Percentiles rank a stretch among this genome's conserved stretches.
Conservation (phyloP, 768 basidiomycete species). For the Lentinus tigrinus region DNA sequence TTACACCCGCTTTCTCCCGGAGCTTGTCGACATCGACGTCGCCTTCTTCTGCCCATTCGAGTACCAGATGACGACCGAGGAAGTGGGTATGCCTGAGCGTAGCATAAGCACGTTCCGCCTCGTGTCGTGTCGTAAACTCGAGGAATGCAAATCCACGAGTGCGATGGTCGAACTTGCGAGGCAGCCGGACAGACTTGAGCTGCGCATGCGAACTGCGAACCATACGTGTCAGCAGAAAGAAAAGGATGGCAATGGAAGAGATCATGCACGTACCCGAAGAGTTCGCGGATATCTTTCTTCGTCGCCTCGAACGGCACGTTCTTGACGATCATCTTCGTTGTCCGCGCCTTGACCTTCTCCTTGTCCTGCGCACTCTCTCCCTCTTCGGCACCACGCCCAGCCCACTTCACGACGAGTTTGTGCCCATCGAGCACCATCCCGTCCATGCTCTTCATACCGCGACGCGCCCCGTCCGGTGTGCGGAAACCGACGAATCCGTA, state of each 20-base stretch:
- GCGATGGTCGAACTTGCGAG: slow-evolving; percentile 85
- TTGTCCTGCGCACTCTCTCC: slow-evolving; percentile 42
- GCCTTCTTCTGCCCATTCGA: slow-evolving; percentile 86
- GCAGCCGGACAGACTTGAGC: slow-evolving; percentile 91
- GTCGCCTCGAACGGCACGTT: slow-evolving; percentile 97
- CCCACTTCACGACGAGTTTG: slow-evolving; percentile 78
- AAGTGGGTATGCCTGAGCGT: slow-evolving; percentile 93
- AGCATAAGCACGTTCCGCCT: slow-evolving; percentile 86
- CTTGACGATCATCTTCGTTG: slow-evolving; percentile 97
- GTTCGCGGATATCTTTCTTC: slow-evolving; percentile 85
- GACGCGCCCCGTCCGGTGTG: slow-evolving; percentile 67
- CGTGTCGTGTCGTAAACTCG: slow-evolving; percentile 86
- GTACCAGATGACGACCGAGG: slow-evolving; percentile 89
- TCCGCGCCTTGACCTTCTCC: slow-evolving; percentile 50
- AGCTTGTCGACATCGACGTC: slow-evolving; percentile 73
- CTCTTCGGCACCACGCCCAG: slow-evolving; percentile 73
- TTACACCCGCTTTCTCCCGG: slow-evolving; percentile 78
- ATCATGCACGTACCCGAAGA: slow-evolving; percentile 73
- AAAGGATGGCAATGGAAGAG: background rate
- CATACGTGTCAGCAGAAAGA: slow-evolving; percentile 1
- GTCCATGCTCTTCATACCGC: slow-evolving; percentile 74
- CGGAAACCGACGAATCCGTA: slow-evolving; percentile 96
- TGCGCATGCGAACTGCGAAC: slow-evolving; percentile 75
- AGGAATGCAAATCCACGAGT: slow-evolving; percentile 96
- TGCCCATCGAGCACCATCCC: slow-evolving; percentile 88